Evolutionary conservation across 1,139 yeast genomes (phyloP).

Genomic region (Magnusiomyces suaveolens): DNA sequence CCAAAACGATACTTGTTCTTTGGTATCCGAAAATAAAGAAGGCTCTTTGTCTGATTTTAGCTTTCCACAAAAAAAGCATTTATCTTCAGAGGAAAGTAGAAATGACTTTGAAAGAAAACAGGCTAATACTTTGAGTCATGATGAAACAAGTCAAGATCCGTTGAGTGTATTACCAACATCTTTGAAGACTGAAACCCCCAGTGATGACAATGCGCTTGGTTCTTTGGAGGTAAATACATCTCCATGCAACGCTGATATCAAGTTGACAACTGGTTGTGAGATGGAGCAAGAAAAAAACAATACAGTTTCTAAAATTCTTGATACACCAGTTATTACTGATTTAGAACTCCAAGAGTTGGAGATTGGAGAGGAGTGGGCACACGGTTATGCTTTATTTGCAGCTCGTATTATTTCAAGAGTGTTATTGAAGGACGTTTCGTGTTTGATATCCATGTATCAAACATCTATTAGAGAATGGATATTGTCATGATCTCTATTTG

Average conservation of each 20-base stretch:
- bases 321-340: not conserved
- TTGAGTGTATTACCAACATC: no score
- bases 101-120: not conserved
- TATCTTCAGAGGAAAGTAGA: not conserved
- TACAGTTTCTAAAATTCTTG: not conserved
- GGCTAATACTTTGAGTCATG: no score
- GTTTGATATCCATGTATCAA: slow-evolving; percentile 19
- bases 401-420: slow-evolving; percentile 21
- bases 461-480: slow-evolving; percentile 19
- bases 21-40: no score
- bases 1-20: not conserved
- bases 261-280: no score
- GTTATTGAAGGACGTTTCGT: slow-evolving; percentile 20
- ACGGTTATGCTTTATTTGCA: slow-evolving; percentile 17
- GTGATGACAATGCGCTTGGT: no score
- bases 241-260: no score
- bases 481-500: not conserved
- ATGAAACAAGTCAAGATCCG: no score
- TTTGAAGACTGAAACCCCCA: no score
- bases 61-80: no score
- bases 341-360: slow-evolving; percentile 1
- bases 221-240: no score
- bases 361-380: slow-evolving; percentile 16
- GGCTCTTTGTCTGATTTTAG: no score
- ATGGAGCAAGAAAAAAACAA: not conserved